phyloP scores from a whole-genome alignment of 805 yeast genomes.

The Candida piceae region DNA sequence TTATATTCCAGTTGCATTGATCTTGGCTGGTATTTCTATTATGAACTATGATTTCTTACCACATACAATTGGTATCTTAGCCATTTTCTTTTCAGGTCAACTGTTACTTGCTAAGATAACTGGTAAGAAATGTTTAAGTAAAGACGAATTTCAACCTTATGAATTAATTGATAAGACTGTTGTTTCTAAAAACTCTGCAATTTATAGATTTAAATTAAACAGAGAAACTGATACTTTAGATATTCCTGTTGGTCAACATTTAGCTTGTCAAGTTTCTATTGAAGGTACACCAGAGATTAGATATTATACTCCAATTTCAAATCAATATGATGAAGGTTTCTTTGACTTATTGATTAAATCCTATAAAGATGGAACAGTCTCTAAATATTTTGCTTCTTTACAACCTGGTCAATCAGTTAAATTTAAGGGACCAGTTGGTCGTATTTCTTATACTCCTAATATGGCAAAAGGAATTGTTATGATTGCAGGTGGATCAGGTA shows the following conservation, averaged over 20 bases:
- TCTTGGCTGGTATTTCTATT: slow-evolving; percentile 55
- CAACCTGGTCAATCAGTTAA: slow-evolving; percentile 60
- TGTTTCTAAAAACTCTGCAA: slow-evolving; percentile 64
- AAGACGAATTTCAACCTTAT: slow-evolving; percentile 54
- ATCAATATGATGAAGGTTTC: slow-evolving; percentile 64
- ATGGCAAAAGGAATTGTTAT: slow-evolving; percentile 60
- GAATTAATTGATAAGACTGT: slow-evolving; percentile 73
- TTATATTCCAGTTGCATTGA: slow-evolving; percentile 60
- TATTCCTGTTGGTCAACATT: slow-evolving; percentile 72
- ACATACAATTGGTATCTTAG: slow-evolving; percentile 34
- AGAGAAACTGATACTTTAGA: slow-evolving; percentile 57
- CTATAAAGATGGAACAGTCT: slow-evolving; percentile 65
- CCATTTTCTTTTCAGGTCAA: slow-evolving; percentile 34
- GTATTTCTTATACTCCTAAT: slow-evolving; percentile 53
- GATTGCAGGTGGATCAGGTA: slow-evolving; percentile 85
- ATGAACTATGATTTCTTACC: slow-evolving; percentile 49
- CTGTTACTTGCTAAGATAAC: slow-evolving; percentile 32
- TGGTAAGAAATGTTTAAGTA: slow-evolving; percentile 35
- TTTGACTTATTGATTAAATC: slow-evolving; percentile 76
- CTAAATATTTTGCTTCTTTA: slow-evolving; percentile 60
- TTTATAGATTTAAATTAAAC: slow-evolving; percentile 64
- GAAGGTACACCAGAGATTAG: slow-evolving; percentile 53
- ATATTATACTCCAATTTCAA: slow-evolving; percentile 74
- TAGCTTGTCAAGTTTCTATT: slow-evolving; percentile 48
- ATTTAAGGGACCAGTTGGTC: slow-evolving; percentile 78